Conservation (phyloP, 2,329 filamentous ascomycete species). For the Leptographium procerum region DNA sequence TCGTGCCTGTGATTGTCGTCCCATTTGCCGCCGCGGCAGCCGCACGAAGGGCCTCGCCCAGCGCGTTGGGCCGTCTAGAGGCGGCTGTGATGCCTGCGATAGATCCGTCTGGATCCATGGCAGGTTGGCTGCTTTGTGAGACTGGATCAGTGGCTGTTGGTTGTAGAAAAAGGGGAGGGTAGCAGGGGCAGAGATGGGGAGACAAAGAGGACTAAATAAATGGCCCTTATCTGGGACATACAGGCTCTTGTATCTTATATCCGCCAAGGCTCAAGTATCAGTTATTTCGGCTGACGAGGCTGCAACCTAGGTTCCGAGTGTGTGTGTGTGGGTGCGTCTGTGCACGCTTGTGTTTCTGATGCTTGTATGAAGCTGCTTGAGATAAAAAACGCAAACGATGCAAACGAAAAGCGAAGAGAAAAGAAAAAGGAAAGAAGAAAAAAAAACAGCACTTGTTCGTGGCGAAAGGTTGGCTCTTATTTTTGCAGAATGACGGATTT, state of each 20-base stretch:
- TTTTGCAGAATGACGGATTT: background rate
- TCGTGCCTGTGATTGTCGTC: background rate
- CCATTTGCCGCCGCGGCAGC: background rate
- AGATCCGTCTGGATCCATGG: background rate
- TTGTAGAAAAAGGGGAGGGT: background rate
- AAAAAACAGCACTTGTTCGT: too few species aligned
- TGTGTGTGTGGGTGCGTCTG: background rate
- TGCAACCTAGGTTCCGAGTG: background rate
- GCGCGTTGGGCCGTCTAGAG: constrained; percentile 8
- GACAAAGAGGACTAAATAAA: background rate
- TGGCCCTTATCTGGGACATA: background rate
- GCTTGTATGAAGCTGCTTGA: background rate
- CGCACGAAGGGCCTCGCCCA: constrained; percentile 14
- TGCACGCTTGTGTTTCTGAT: background rate
- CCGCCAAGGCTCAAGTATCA: background rate
- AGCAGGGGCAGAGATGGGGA: background rate
- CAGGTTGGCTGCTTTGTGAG: background rate
- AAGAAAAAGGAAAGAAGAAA: too few species aligned
- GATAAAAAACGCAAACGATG: too few species aligned
- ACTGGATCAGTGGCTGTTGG: background rate
- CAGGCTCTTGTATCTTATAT: background rate
- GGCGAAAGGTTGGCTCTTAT: background rate
- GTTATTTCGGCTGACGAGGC: background rate
- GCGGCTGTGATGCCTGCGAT: background rate
- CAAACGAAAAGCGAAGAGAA: too few species aligned